Percentiles rank a stretch among this genome's conserved stretches.
Conservation (phyloP, 1,284 basidiomycete genomes). For the Irpex rosettiformis region DNA sequence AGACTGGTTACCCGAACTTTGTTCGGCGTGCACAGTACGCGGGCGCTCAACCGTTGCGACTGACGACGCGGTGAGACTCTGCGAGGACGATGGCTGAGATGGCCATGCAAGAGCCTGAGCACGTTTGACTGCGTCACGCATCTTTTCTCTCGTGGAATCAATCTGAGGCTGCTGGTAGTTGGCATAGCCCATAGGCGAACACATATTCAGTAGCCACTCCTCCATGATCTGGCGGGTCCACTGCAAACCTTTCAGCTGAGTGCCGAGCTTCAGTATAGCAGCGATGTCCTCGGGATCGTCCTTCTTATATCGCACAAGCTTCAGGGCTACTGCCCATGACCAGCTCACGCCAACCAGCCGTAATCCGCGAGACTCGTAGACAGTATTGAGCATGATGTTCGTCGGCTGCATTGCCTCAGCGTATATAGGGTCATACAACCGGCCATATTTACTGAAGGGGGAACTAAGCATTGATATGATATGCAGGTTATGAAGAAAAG, state of each 20-base stretch:
- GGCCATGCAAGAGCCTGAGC: conserved; percentile 15
- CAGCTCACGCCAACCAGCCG: conserved; percentile 58
- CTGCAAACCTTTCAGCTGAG: conserved; percentile 41
- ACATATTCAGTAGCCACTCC: conserved; percentile 46
- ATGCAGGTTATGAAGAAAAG: conserved; percentile 1
- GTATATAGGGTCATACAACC: conserved; percentile 56
- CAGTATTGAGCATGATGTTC: conserved; percentile 51
- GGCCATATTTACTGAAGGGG: conserved; percentile 33
- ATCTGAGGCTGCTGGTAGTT: conserved; percentile 40
- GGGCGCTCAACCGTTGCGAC: neutral
- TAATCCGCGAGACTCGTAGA: conserved; percentile 54
- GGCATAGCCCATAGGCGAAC: conserved; percentile 55
- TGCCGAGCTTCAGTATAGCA: conserved; percentile 46
- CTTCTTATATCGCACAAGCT: conserved; percentile 61
- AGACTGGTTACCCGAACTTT: neutral
- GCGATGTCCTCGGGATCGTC: conserved; percentile 39
- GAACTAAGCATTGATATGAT: conserved; percentile 1
- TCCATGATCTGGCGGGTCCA: conserved; percentile 55
- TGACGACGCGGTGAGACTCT: neutral
- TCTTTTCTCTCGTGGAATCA: conserved; percentile 41
- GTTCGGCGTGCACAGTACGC: neutral
- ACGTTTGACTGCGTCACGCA: conserved; percentile 43
- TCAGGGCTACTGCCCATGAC: conserved; percentile 65
- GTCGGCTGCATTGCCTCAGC: conserved; percentile 42
- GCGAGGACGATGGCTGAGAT: neutral